Evolutionary conservation across 2,329 filamentous ascomycete genomes (phyloP), one percentile per base, ranked within the genome.

Genomic region (Aspergillus novoparasiticus): DNA sequence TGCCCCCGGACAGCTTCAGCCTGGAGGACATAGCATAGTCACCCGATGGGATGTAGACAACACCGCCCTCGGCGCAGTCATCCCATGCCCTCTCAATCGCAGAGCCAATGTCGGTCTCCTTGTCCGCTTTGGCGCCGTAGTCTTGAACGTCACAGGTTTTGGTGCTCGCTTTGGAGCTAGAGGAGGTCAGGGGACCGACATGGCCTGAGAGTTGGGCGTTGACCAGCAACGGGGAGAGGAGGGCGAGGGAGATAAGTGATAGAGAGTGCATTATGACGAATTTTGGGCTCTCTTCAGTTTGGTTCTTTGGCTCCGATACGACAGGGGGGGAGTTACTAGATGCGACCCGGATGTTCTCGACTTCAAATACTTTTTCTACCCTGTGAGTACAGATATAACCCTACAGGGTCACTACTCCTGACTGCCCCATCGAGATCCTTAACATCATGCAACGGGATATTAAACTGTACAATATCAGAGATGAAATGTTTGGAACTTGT

Each of bases 81-180:
- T 73, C 77, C 68, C 81, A 86, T 5, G 85, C 85, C n/a, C 76
- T 75, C 6, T 74, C 73, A 19, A 87, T 75, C 10, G 84, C 76
- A 2, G 80, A 74, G 0, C 83, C 82, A 28, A 87, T 71, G 66
- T 87, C 84, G 5, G 82, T 83, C 19, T 76, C 74, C 61, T 82
- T 81, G 70, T 83, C 82, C 1, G 84, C 83, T 36, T 78, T 78
- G 9, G 78, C 84, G 14, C 84, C 84, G 67, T 86, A 86, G 63
- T 82, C 73, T 57, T 83, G 76, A 41, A 86, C 83, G 68, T 82
- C 83, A 74, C 84, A 86, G 10, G 79, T 81, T 67, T 84, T 84
- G 56, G 75, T 78, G 19, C 77, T 77, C 45, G 73, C 76, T 69
- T 86, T 86, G 21, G 71, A 66, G 1, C 73, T 74, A 53, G 75